Conservation (phyloP, 176 grass and related monocot genomes). For the Musa beccarii region DNA sequence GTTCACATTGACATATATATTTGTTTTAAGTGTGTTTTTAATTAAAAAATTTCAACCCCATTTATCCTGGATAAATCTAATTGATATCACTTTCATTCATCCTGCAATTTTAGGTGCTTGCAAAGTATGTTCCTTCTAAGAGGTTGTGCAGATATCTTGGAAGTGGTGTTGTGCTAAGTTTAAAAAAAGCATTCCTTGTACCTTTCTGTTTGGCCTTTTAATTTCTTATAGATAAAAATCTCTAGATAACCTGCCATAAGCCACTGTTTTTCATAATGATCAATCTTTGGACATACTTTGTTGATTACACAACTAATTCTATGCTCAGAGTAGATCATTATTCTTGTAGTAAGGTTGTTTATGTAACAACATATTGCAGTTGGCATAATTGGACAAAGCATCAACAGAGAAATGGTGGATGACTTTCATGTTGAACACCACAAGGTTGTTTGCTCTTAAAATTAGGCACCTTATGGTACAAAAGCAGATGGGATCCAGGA, state of each 20-base stretch:
- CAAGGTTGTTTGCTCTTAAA: conserved; percentile 28
- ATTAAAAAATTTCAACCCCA: not conserved
- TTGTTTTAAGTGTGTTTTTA: not conserved
- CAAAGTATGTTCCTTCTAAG: not conserved
- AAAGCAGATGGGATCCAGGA: conserved; percentile 2
- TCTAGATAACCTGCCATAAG: not conserved
- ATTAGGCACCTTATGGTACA: not conserved
- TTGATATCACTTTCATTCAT: not conserved
- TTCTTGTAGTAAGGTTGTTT: not conserved
- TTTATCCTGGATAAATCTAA: not conserved
- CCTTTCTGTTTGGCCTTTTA: not conserved
- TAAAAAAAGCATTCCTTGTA: not conserved
- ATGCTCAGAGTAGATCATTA: not conserved
- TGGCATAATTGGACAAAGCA: conserved; percentile 41
- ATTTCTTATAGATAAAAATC: not conserved
- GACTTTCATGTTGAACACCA: conserved; percentile 43
- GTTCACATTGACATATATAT: not conserved
- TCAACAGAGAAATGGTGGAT: conserved; percentile 44
- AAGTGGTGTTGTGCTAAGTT: not conserved
- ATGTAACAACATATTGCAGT: conserved; percentile 30
- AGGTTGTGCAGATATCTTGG: not conserved
- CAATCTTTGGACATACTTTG: not conserved
- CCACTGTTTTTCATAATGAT: not conserved
- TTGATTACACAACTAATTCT: not conserved
- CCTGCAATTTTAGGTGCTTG: not conserved